These are phyloP conservation scores for Escallonia rubra DNA, from an alignment of 129 eudicot species.

Conservation along the genomic window DNA sequence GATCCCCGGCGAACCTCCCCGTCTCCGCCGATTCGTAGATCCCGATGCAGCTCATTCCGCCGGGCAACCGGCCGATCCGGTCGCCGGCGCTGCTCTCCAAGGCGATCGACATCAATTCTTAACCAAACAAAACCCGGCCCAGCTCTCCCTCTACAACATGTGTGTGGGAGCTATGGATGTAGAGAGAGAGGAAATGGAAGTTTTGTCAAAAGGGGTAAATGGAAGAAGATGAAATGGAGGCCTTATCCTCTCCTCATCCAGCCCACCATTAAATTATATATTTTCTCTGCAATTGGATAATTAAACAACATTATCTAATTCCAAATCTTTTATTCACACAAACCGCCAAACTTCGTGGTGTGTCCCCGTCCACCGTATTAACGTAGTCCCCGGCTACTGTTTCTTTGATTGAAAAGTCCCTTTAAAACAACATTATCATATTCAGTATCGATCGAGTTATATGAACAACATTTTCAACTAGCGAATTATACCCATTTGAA, in stretches of 20 bases:
- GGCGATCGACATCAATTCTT: conserved; percentile 46
- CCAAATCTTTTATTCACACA: not conserved
- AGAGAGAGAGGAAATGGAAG: conserved; percentile 4
- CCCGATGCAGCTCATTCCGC: conserved; percentile 30
- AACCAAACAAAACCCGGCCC: conserved; percentile 4
- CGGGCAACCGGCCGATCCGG: conserved; percentile 36
- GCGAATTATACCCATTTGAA: too few relatives aligned
- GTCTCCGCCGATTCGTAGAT: conserved; percentile 16
- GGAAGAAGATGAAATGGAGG: conserved; percentile 26
- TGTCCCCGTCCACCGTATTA: too few relatives aligned
- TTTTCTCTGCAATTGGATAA: conserved; percentile 20
- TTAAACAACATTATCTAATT: conserved; percentile 26
- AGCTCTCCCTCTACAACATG: too few relatives aligned
- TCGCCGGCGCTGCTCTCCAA: conserved; percentile 25
- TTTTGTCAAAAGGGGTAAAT: conserved; percentile 7
- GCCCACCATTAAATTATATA: not conserved
- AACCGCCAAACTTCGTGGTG: too few relatives aligned
- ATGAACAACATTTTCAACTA: too few relatives aligned
- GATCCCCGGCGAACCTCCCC: conserved; percentile 10
- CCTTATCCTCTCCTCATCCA: conserved; percentile 46
- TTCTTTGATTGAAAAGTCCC: too few relatives aligned
- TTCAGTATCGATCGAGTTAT: too few relatives aligned
- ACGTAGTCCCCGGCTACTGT: too few relatives aligned
- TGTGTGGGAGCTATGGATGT: not conserved
- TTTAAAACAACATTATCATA: too few relatives aligned